phyloP scores from a whole-genome alignment of 306 rosid species.

The Psophocarpus tetragonolobus region DNA sequence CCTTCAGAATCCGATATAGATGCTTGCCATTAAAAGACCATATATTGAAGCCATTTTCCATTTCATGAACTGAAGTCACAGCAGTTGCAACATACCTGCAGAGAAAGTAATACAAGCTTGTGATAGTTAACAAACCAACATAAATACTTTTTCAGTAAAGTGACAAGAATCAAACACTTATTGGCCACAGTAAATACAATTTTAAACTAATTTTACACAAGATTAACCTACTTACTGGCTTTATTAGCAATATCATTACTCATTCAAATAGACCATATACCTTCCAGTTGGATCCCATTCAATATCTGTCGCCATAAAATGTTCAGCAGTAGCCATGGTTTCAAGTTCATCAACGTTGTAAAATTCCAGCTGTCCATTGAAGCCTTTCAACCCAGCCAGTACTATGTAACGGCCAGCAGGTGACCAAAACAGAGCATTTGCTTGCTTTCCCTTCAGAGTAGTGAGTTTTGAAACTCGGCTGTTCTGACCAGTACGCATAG shows the following conservation, averaged over 20 bases:
- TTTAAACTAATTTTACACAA: not conserved
- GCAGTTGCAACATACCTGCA: constrained; percentile 86
- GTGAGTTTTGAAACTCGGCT: constrained; percentile 75
- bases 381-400: constrained; percentile 78
- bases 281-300: constrained; percentile 98
- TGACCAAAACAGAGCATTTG: constrained; percentile 89
- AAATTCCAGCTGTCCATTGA: constrained; percentile 76
- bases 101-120: not conserved
- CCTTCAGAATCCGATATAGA: constrained; percentile 76
- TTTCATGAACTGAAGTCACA: constrained; percentile 92
- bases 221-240: not conserved
- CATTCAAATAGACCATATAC: constrained; percentile 34
- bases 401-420: constrained; percentile 73
- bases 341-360: constrained; percentile 83
- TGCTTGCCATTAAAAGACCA: constrained; percentile 94
- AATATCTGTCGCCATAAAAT: constrained; percentile 80
- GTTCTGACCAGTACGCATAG: constrained; percentile 65
- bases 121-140: not conserved
- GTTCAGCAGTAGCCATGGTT: constrained; percentile 80
- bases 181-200: not conserved
- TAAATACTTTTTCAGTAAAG: not conserved
- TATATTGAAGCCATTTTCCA: constrained; percentile 93
- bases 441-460: constrained; percentile 83
- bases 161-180: not conserved
- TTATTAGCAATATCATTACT: not conserved